phyloP scores from a whole-genome alignment of 2,329 filamentous ascomycete species.

The Ilyonectria robusta region DNA sequence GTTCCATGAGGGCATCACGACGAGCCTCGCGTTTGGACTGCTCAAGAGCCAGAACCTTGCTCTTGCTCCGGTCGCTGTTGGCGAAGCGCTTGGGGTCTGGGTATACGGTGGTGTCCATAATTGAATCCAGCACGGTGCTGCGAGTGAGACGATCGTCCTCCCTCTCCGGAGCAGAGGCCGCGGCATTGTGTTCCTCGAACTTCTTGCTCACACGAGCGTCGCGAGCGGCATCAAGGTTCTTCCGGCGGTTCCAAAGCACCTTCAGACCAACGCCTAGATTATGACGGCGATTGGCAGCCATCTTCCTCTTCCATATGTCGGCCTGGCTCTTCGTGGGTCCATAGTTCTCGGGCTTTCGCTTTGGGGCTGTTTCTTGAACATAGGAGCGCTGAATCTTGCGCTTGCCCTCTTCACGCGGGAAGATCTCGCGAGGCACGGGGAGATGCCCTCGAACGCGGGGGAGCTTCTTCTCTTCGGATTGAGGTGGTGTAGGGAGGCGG shows the following conservation, averaged over 20 bases:
- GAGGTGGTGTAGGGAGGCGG: constrained; percentile 82
- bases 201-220: constrained; percentile 60
- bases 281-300: constrained; percentile 79
- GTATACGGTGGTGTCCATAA: constrained; percentile 64
- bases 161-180: constrained; percentile 75
- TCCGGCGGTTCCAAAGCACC: constrained; percentile 78
- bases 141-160: constrained; percentile 84
- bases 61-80: constrained; percentile 63
- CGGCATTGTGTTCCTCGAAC: constrained; percentile 61
- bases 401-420: constrained; percentile 69
- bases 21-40: constrained; percentile 69
- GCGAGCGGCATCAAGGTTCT: constrained; percentile 55
- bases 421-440: constrained; percentile 86
- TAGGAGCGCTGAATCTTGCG: constrained; percentile 75
- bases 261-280: constrained; percentile 81
- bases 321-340: constrained; percentile 54
- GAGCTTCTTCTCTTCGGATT: constrained; percentile 70
- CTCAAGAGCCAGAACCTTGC: constrained; percentile 60
- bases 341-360: constrained; percentile 59
- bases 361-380: constrained; percentile 70
- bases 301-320: constrained; percentile 76
- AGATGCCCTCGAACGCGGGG: constrained; percentile 80
- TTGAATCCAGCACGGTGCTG: constrained; percentile 70
- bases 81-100: constrained; percentile 75
- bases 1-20: constrained; percentile 81